Conservation (phyloP, 257 asterid genomes). For the Nicotiana benthamiana region DNA sequence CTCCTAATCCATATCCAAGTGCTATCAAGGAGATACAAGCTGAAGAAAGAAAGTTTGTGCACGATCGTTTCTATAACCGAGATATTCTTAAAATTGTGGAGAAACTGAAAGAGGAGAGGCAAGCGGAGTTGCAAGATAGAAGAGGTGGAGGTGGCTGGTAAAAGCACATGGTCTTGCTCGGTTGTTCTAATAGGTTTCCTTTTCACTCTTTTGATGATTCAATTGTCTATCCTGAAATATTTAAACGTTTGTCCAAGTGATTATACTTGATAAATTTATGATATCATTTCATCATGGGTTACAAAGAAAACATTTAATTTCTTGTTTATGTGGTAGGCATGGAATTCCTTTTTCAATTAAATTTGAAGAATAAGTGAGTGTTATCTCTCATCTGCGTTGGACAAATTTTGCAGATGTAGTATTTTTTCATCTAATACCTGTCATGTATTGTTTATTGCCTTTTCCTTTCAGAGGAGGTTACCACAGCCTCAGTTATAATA, state of each 20-base stretch:
- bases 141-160: conserved; percentile 22
- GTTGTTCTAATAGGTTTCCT: neutral
- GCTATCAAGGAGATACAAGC: conserved; percentile 75
- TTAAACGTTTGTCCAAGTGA: neutral
- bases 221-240: neutral
- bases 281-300: neutral
- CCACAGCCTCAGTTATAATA: neutral
- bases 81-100: conserved; percentile 23
- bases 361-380: neutral
- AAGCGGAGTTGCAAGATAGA: conserved; percentile 32
- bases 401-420: neutral
- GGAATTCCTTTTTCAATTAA: neutral
- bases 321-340: neutral
- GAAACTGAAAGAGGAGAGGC: conserved; percentile 41
- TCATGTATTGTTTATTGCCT: neutral
- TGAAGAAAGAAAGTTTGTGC: conserved; percentile 56
- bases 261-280: neutral
- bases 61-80: conserved; percentile 51
- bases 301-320: neutral
- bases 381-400: neutral
- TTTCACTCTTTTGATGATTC: neutral
- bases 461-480: neutral
- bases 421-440: neutral
- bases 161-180: neutral
- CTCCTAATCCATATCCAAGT: conserved; percentile 73